These are phyloP conservation scores for Coleophoma eucalyptorum DNA, from an alignment of 2,329 filamentous ascomycete genomes.

Conservation along the genomic window DNA sequence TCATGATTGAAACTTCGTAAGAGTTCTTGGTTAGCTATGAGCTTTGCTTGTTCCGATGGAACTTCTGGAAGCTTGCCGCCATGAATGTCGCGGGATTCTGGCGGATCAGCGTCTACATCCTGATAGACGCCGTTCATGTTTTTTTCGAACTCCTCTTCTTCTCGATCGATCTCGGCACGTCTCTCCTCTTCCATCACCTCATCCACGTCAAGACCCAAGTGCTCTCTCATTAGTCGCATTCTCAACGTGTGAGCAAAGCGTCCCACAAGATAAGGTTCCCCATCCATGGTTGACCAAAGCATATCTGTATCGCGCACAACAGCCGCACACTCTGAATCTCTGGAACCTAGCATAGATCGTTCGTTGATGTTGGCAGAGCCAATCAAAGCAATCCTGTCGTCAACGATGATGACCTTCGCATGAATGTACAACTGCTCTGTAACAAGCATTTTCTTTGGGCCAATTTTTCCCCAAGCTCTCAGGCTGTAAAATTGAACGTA, in stretches of 20 bases:
- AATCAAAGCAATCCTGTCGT: slow-evolving; percentile 89
- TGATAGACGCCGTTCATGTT: slow-evolving; percentile 62
- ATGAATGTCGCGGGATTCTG: not conserved
- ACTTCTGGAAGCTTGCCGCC: slow-evolving; percentile 21
- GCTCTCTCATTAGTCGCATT: slow-evolving; percentile 92
- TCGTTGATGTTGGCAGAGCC: slow-evolving; percentile 99
- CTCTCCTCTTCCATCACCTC: slow-evolving; percentile 79
- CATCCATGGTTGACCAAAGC: slow-evolving; percentile 88
- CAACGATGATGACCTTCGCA: slow-evolving; percentile 93
- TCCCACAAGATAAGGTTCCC: slow-evolving; percentile 82
- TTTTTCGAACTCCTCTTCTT: slow-evolving; percentile 45
- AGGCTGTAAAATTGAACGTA: slow-evolving; percentile 95
- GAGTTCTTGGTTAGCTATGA: slow-evolving; percentile 43
- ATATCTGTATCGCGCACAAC: slow-evolving; percentile 91
- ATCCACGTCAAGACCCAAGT: slow-evolving; percentile 93
- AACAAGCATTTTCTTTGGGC: slow-evolving; percentile 74
- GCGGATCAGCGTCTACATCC: slow-evolving; percentile 14
- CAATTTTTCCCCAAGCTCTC: slow-evolving; percentile 88
- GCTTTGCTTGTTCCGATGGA: slow-evolving; percentile 50
- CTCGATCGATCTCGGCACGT: slow-evolving; percentile 59
- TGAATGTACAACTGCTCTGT: slow-evolving; percentile 98
- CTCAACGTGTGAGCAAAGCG: slow-evolving; percentile 91
- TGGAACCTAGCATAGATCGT: slow-evolving; percentile 85
- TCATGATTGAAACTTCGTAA: slow-evolving; percentile 74
- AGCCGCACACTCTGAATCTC: slow-evolving; percentile 89